phyloP scores from a whole-genome alignment of 192 early-diverging fungal species.

The Linnemannia exigua region DNA sequence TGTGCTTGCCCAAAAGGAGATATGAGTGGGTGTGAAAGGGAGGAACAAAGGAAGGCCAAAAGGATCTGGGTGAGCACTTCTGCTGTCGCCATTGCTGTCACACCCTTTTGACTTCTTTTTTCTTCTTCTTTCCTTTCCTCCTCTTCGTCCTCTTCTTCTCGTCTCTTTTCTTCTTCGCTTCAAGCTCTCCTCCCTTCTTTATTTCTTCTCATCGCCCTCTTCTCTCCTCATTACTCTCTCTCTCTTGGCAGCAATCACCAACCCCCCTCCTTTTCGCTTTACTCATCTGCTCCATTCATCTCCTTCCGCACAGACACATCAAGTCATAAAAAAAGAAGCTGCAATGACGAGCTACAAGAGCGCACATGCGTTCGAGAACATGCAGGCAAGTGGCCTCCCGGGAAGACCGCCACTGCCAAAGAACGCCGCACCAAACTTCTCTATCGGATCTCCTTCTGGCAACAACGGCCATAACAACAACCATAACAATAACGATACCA shows the following conservation, averaged over 20 bases:
- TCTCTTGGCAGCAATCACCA: not conserved
- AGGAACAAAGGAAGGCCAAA: too few relatives aligned
- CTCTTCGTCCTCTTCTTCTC: not conserved
- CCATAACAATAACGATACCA: not conserved
- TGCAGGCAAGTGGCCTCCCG: constrained; percentile 26
- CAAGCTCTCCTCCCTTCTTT: not conserved
- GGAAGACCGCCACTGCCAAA: constrained; percentile 29
- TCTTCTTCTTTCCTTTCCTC: not conserved
- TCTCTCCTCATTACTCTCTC: not conserved
- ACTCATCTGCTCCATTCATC: not conserved
- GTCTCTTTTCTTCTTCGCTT: not conserved
- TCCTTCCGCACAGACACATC: not conserved
- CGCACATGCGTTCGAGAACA: constrained; percentile 44
- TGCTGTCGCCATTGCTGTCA: too few relatives aligned
- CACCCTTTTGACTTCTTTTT: not conserved
- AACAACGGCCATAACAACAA: not conserved
- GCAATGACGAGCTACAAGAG: constrained; percentile 55
- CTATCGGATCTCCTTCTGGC: not conserved
- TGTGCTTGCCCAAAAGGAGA: too few relatives aligned
- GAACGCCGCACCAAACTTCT: constrained; percentile 19
- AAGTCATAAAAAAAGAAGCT: too few relatives aligned
- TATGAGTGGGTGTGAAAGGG: too few relatives aligned
- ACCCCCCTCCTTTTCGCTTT: not conserved
- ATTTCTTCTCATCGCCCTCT: not conserved
- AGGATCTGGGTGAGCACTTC: too few relatives aligned